phyloP scores from a whole-genome alignment of 2,329 filamentous ascomycete genomes.

The Colletotrichum paranaense region DNA sequence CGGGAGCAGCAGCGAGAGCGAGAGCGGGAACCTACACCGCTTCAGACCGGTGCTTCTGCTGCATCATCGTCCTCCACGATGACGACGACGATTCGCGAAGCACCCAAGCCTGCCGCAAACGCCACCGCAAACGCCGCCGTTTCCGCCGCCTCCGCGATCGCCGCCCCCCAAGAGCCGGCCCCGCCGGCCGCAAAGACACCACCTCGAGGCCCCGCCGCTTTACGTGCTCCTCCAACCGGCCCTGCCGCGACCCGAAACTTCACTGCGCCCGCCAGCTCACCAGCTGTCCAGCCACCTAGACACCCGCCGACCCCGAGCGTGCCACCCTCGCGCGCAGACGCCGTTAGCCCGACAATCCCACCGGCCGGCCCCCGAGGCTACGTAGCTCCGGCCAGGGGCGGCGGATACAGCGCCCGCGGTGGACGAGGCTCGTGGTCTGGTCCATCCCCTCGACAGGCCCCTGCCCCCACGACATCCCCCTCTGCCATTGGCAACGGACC shows the following conservation, averaged over 20 bases:
- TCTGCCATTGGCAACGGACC: conserved; percentile 50
- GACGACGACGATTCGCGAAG: conserved; percentile 42
- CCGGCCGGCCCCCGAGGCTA: conserved; percentile 68
- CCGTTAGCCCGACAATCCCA: conserved; percentile 59
- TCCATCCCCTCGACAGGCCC: conserved; percentile 41
- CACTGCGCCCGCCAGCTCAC: conserved; percentile 48
- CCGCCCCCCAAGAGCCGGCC: conserved; percentile 43
- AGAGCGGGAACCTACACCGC: conserved; percentile 32
- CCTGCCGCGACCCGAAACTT: conserved; percentile 52
- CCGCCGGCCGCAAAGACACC: conserved; percentile 55
- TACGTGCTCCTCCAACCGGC: conserved; percentile 62
- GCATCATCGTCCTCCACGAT: conserved; percentile 31
- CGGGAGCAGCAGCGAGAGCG: conserved; percentile 33
- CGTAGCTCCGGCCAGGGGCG: conserved; percentile 55
- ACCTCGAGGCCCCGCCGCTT: conserved; percentile 65
- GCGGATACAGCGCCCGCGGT: conserved; percentile 55
- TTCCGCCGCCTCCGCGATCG: conserved; percentile 23
- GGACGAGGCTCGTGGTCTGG: conserved; percentile 58
- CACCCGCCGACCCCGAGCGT: conserved; percentile 48
- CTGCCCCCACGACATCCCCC: conserved; percentile 50
- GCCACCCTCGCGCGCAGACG: conserved; percentile 48
- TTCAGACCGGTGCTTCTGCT: conserved; percentile 33
- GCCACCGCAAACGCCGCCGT: conserved; percentile 37
- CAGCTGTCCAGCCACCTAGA: conserved; percentile 47
- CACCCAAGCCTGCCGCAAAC: conserved; percentile 32